Evolutionary conservation across 495 filamentous ascomycete genomes (phyloP).

Genomic region (Neurospora sp.): DNA sequence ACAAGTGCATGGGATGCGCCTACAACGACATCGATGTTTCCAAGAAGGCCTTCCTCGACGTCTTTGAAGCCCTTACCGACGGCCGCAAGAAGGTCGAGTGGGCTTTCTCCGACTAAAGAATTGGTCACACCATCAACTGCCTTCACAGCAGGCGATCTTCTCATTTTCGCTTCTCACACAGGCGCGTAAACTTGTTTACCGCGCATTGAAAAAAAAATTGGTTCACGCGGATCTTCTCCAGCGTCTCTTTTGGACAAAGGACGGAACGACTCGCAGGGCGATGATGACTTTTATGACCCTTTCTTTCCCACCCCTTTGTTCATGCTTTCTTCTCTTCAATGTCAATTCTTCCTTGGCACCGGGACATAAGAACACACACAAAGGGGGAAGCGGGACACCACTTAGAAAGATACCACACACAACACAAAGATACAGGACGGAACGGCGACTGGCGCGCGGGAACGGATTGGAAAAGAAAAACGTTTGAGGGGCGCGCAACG

Average conservation of each 20-base stretch:
- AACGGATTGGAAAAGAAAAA: background rate
- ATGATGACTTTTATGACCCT: background rate
- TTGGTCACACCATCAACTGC: background rate
- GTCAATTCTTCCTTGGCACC: background rate
- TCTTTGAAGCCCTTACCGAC: constrained; percentile 27
- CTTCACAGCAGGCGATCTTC: background rate
- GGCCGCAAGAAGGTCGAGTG: constrained; percentile 29
- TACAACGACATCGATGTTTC: constrained; percentile 37
- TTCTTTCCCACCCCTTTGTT: background rate
- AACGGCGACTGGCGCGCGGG: background rate
- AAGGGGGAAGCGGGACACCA: background rate
- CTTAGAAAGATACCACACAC: background rate
- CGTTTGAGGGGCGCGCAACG: background rate
- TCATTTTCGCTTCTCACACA: background rate
- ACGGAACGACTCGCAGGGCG: background rate
- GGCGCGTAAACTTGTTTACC: background rate
- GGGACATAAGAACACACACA: background rate
- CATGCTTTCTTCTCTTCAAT: background rate
- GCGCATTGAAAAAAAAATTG: background rate
- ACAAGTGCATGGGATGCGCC: constrained; percentile 66
- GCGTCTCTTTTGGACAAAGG: background rate
- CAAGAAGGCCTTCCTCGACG: constrained; percentile 29
- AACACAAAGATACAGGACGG: background rate
- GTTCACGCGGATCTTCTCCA: background rate
- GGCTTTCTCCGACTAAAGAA: constrained; percentile 29